Conservation (phyloP, 257 asterid genomes). For the Paraleonurus japonicus region DNA sequence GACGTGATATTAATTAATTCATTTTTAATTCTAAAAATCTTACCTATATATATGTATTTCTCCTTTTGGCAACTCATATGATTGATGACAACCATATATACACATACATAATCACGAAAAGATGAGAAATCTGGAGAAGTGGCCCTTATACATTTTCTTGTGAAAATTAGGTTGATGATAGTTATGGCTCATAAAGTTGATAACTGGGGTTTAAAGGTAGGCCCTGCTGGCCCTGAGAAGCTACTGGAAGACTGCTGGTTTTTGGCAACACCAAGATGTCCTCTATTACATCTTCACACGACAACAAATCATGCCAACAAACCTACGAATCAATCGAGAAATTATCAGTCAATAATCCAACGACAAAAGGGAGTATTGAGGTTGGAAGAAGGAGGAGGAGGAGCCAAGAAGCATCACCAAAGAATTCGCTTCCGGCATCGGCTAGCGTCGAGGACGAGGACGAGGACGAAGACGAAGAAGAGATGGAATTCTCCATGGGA, state of each 20-base stretch:
- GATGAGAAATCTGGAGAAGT: slow-evolving; percentile 23
- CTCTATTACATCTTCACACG: no score
- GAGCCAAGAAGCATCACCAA: neutral
- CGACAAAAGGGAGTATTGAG: neutral
- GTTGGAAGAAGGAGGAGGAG: neutral
- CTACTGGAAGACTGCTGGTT: slow-evolving; percentile 61
- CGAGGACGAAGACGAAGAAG: slow-evolving; percentile 33
- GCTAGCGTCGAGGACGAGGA: slow-evolving; percentile 18
- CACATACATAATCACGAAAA: neutral
- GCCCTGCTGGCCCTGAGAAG: slow-evolving; percentile 35
- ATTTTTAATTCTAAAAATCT: no score
- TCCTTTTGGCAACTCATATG: slow-evolving; percentile 16
- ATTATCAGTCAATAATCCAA: neutral
- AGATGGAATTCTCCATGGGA: slow-evolving; percentile 54
- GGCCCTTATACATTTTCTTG: slow-evolving; percentile 29
- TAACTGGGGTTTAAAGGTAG: slow-evolving; percentile 15
- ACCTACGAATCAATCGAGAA: slow-evolving; percentile 42
- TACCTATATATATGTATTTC: no score
- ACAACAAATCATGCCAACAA: slow-evolving; percentile 50
- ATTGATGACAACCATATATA: slow-evolving; percentile 7
- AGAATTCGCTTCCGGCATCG: slow-evolving; percentile 29
- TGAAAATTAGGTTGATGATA: slow-evolving; percentile 17
- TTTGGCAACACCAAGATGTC: slow-evolving; percentile 45
- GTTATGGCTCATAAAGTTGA: slow-evolving; percentile 21
- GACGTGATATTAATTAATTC: no score